These are phyloP conservation scores for Blastocystis sp. DNA, from an alignment of 352 stramenopile genomes.

Conservation along the genomic window DNA sequence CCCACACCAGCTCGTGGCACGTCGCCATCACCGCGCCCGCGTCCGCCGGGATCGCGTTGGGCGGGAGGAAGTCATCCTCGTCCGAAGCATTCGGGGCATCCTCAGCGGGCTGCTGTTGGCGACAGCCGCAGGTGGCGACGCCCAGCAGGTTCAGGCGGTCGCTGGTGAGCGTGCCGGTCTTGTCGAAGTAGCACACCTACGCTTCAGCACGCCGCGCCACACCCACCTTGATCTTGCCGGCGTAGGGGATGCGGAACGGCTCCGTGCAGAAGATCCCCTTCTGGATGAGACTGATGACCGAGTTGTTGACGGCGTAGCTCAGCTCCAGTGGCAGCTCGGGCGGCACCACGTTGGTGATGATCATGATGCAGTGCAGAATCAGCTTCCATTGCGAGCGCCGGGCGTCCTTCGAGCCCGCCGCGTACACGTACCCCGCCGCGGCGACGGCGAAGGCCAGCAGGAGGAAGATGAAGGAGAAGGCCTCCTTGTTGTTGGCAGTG, in stretches of 20 bases:
- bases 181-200: slow-evolving; percentile 91
- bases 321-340: slow-evolving; percentile 96
- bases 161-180: slow-evolving; percentile 94
- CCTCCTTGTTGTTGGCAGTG: slow-evolving; percentile 88
- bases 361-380: slow-evolving; percentile 92
- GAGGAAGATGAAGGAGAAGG: slow-evolving; percentile 88
- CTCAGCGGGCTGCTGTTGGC: neutral
- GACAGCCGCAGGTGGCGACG: slow-evolving; percentile 73
- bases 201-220: slow-evolving; percentile 71
- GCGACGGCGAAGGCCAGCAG: slow-evolving; percentile 92
- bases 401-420: slow-evolving; percentile 77
- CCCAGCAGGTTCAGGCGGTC: slow-evolving; percentile 89
- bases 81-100: neutral
- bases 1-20: slow-evolving; percentile 94
- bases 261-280: slow-evolving; percentile 93
- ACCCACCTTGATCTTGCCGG: slow-evolving; percentile 81
- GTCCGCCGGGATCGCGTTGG: slow-evolving; percentile 35
- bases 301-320: slow-evolving; percentile 91
- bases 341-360: slow-evolving; percentile 95
- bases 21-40: slow-evolving; percentile 74
- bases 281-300: slow-evolving; percentile 88
- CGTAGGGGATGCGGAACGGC: slow-evolving; percentile 92
- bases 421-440: slow-evolving; percentile 88
- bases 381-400: slow-evolving; percentile 90
- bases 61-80: neutral